Evolutionary conservation across 2,329 filamentous ascomycete genomes (phyloP).

Genomic region (Trichophyton rubrum): DNA sequence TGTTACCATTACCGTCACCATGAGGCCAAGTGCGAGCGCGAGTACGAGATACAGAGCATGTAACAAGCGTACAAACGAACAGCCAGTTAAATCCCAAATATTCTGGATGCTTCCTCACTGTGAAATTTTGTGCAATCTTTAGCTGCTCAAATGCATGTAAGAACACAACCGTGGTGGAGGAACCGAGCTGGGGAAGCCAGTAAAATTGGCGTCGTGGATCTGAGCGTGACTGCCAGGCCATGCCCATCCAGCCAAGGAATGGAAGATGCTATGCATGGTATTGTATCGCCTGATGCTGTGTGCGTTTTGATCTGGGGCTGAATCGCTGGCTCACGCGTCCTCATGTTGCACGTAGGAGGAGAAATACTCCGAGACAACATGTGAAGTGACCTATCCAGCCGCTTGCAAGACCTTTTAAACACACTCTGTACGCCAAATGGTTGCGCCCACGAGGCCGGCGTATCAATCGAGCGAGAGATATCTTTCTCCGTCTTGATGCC

Average conservation of each 20-base stretch:
- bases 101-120: not conserved
- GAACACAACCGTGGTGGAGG: not conserved
- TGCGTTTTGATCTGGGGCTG: not conserved
- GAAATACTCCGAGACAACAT: slow-evolving; percentile 1
- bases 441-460: not conserved
- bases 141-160: not conserved
- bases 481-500: not conserved
- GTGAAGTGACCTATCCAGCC: not conserved
- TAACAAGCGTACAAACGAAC: not conserved
- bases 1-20: not conserved
- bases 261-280: not conserved
- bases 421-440: not conserved
- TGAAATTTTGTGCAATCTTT: not conserved
- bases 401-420: not conserved
- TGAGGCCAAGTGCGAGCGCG: not conserved
- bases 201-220: not conserved
- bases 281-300: not conserved
- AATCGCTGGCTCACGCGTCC: slow-evolving; percentile 1
- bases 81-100: not conserved
- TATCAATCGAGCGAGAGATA: not conserved
- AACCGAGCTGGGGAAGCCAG: not conserved
- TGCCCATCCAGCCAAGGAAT: not conserved
- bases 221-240: not conserved
- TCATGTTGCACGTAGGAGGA: not conserved
- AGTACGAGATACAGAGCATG: not conserved